Conservation (phyloP, 2,329 filamentous ascomycete species). For the Neurospora sp. region DNA sequence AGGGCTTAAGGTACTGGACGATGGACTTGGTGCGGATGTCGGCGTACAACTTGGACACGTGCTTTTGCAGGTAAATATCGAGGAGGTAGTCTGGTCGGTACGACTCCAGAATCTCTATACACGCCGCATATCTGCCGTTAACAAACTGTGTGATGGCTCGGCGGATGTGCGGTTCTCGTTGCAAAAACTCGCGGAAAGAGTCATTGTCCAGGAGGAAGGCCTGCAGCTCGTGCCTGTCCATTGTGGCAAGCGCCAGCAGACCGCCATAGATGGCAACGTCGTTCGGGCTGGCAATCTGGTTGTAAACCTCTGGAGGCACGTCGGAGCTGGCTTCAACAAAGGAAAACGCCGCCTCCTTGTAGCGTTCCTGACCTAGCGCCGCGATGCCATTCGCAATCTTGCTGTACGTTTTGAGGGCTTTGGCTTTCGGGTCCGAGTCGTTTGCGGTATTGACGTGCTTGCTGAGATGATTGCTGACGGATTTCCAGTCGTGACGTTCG, state of each 20-base stretch:
- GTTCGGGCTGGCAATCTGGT: constrained; percentile 67
- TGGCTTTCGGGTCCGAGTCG: constrained; percentile 33
- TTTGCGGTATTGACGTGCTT: constrained; percentile 51
- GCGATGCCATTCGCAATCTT: constrained; percentile 43
- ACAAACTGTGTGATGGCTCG: constrained; percentile 86
- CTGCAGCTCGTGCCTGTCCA: constrained; percentile 71
- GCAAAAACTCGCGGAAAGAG: constrained; percentile 76
- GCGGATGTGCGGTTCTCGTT: constrained; percentile 87
- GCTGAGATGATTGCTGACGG: constrained; percentile 45
- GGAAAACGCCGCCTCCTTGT: constrained; percentile 53
- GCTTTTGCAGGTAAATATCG: constrained; percentile 72
- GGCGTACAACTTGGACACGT: constrained; percentile 60
- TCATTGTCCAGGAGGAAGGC: constrained; percentile 66
- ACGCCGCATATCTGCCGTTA: constrained; percentile 78
- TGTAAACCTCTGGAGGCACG: constrained; percentile 44
- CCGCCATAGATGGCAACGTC: constrained; percentile 90
- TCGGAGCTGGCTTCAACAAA: constrained; percentile 58
- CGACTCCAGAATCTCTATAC: constrained; percentile 69
- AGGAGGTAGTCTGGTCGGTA: constrained; percentile 83
- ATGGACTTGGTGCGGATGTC: constrained; percentile 84
- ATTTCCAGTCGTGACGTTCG: constrained; percentile 68
- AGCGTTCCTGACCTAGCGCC: constrained; percentile 35
- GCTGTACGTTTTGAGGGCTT: constrained; percentile 38
- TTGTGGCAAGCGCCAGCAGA: constrained; percentile 79
- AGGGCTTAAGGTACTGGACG: constrained; percentile 83